Evolutionary conservation across 495 filamentous ascomycete genomes (phyloP).

Genomic region (Penicillium tannophilum): DNA sequence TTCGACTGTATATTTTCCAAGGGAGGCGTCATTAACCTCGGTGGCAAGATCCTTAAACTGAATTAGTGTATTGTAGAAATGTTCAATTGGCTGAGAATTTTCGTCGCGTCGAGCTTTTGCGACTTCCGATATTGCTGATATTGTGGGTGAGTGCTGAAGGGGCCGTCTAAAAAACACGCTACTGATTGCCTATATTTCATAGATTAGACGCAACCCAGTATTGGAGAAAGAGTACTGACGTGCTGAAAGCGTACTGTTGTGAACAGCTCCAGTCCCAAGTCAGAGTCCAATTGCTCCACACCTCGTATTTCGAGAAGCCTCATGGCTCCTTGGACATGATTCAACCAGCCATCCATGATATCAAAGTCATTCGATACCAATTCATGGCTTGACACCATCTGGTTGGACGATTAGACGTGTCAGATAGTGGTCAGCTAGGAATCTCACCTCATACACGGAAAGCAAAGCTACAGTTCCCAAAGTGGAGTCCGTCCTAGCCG

Average conservation of each 20-base stretch:
- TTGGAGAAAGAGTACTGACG: slow-evolving; percentile 4
- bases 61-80: slow-evolving; percentile 12
- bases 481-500: slow-evolving; percentile 21
- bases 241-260: slow-evolving; percentile 14
- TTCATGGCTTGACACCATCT: slow-evolving; percentile 16
- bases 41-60: slow-evolving; percentile 14
- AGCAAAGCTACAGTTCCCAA: slow-evolving; percentile 25
- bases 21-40: slow-evolving; percentile 7
- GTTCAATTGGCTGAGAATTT: slow-evolving; percentile 10
- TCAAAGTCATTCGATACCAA: slow-evolving; percentile 12
- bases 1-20: not conserved
- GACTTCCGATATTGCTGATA: slow-evolving; percentile 13
- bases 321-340: slow-evolving; percentile 19
- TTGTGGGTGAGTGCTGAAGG: slow-evolving; percentile 6
- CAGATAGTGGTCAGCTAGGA: not conserved
- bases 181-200: slow-evolving; percentile 14
- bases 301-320: slow-evolving; percentile 24
- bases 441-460: slow-evolving; percentile 26
- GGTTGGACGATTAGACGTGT: not conserved
- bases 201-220: not conserved
- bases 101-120: slow-evolving; percentile 3
- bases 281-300: slow-evolving; percentile 12
- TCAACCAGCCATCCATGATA: slow-evolving; percentile 14
- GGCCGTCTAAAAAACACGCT: slow-evolving; percentile 11
- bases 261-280: slow-evolving; percentile 15